Evolutionary conservation across 495 filamentous ascomycete species (phyloP).

Genomic region (Hypoxylon subgilvum): DNA sequence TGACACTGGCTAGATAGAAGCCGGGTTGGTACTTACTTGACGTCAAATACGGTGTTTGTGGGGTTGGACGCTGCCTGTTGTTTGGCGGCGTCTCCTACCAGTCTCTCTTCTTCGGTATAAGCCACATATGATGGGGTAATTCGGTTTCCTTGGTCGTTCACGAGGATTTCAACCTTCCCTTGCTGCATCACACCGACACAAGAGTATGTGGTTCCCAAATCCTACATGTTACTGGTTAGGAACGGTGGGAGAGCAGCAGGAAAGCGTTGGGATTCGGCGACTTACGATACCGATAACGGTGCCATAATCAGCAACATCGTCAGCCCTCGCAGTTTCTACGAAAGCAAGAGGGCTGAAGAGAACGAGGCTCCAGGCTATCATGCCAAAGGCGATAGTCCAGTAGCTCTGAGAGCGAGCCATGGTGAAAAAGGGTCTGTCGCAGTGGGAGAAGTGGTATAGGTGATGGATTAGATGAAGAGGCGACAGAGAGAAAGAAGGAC

Average conservation of each 20-base stretch:
- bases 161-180: constrained; percentile 96
- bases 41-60: constrained; percentile 83
- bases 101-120: constrained; percentile 95
- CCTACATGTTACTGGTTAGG: constrained; percentile 48
- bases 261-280: constrained; percentile 13
- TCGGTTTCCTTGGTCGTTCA: constrained; percentile 98
- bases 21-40: constrained; percentile 70
- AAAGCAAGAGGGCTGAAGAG: constrained; percentile 77
- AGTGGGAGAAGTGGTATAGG: constrained; percentile 13
- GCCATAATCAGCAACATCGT: constrained; percentile 79
- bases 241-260: background rate
- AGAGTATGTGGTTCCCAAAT: constrained; percentile 98
- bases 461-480: constrained; percentile 10
- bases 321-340: constrained; percentile 73
- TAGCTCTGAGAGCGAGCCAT: constrained; percentile 63
- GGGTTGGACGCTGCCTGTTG: constrained; percentile 98
- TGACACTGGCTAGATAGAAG: background rate
- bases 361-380: constrained; percentile 82
- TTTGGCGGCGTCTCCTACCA: constrained; percentile 99
- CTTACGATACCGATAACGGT: constrained; percentile 90
- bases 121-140: constrained; percentile 99
- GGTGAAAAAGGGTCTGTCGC: constrained; percentile 33
- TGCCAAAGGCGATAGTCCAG: constrained; percentile 65
- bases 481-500: background rate
- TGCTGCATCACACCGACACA: constrained; percentile 99